Base-by-base conservation (phyloP, 176 grass and related monocot species). In the Phyllostachys edulis region DNA sequence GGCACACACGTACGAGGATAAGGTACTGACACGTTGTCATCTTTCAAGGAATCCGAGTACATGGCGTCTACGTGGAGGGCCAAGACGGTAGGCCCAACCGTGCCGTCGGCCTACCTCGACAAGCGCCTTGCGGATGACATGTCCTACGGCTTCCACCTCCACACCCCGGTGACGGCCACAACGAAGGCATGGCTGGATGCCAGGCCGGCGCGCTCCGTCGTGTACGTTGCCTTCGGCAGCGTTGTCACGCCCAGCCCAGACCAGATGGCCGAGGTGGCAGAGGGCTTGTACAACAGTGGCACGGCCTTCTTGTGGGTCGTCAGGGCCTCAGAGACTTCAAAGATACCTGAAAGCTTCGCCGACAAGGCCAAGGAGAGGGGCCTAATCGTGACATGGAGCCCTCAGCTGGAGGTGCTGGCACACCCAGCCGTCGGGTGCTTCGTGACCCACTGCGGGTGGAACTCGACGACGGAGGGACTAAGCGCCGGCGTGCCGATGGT, bases 61-160 rank as follows among this genome's bases (percentile, higher is more conserved):
- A 88, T 93, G 96, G 91, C 77, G 8, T 81, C 77, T 0, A 71
- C 23, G 41, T 93, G 95, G 85, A 67, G 77, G 2, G 93, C 80
- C 26, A 98, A 90, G 91, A 92, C 92, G 73, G 80, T 98, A 56
- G 96, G 96, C 0, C 96, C 96, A 5, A 98, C 93, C 0, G 67
- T 98, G 39, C 96, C 96, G 2, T 90, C 93, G 2, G 36, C 55
- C 8, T 90, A 93, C 82, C 67, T 90, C 77, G 82, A 87, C 63
- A 66, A n/a, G 11, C 81, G 77, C 7, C 41, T 85, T 1, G 78
- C 88, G 88, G 90, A 77, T 2, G 75, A 51, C 49, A 17, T 10
- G 10, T 27, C 59, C 10, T 87, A 87, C 60, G 78, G 78, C 37
- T 81, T 63, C 10, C 11, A 63, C 61, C 61, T 63, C n/a, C 9